phyloP scores from a whole-genome alignment of 2,329 filamentous ascomycete genomes.

The Ophiocordyceps camponoti-floridani region DNA sequence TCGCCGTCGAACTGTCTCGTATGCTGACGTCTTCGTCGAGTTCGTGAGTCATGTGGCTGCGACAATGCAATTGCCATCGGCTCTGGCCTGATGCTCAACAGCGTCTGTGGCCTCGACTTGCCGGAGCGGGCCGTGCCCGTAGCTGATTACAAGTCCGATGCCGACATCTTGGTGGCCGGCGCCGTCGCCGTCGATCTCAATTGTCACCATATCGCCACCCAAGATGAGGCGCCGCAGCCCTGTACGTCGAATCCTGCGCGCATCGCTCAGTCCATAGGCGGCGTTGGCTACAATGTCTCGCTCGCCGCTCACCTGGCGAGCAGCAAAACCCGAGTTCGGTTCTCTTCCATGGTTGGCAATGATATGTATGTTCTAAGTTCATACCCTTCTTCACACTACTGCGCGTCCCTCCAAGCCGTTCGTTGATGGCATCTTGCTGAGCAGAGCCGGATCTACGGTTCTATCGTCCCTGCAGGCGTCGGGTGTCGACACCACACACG shows the following conservation, averaged over 20 bases:
- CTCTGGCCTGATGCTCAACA: slow-evolving; percentile 11
- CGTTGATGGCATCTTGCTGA: neutral
- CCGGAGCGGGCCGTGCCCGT: slow-evolving; percentile 1
- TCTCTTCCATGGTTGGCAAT: slow-evolving; percentile 68
- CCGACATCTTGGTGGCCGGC: slow-evolving; percentile 74
- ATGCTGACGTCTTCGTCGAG: slow-evolving; percentile 18
- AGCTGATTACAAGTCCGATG: slow-evolving; percentile 12
- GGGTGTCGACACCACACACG: slow-evolving; percentile 45
- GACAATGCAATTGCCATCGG: slow-evolving; percentile 2
- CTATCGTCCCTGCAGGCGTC: slow-evolving; percentile 44
- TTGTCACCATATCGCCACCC: slow-evolving; percentile 47
- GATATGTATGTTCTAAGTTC: slow-evolving; percentile 40
- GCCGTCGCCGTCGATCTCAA: slow-evolving; percentile 75
- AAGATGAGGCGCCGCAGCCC: slow-evolving; percentile 25
- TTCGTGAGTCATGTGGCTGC: slow-evolving; percentile 17
- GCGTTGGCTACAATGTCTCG: slow-evolving; percentile 84
- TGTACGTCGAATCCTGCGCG: slow-evolving; percentile 75
- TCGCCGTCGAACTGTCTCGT: slow-evolving; percentile 33
- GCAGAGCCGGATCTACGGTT: slow-evolving; percentile 54
- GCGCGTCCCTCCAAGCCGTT: neutral
- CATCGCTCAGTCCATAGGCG: slow-evolving; percentile 71
- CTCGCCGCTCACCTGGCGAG: slow-evolving; percentile 58
- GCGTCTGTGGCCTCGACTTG: slow-evolving; percentile 1
- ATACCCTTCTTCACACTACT: neutral
- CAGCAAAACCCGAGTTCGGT: slow-evolving; percentile 40